A percentile compares a stretch with the other conserved stretches of the same genome.
These are phyloP conservation scores for Steccherinum ochraceum DNA, from an alignment of 768 basidiomycete genomes.

Conservation along the genomic window DNA sequence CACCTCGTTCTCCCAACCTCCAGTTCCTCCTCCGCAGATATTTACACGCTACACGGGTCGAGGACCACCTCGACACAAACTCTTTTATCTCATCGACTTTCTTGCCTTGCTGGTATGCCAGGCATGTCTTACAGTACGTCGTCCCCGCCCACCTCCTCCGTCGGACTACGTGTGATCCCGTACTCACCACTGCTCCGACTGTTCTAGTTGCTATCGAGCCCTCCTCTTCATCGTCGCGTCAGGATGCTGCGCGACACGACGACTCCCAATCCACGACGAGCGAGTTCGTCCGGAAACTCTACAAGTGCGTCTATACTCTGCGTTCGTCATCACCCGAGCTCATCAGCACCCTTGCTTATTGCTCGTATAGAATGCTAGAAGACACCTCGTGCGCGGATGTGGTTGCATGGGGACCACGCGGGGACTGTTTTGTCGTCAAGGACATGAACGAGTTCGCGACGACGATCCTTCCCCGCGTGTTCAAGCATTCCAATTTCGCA, in stretches of 20 bases:
- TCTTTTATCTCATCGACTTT: background rate
- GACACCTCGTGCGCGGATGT: slow-evolving; percentile 64
- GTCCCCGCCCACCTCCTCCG: too few species aligned
- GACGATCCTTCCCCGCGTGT: slow-evolving; percentile 79
- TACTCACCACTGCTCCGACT: too few species aligned
- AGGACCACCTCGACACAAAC: background rate
- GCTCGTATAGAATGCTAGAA: slow-evolving; percentile 69
- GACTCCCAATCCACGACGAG: slow-evolving; percentile 44
- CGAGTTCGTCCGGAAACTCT: slow-evolving; percentile 91
- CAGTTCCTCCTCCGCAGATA: background rate
- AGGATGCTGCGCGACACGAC: background rate
- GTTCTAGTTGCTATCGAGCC: background rate
- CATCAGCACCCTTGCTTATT: background rate
- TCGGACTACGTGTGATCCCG: too few species aligned
- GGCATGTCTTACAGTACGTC: background rate
- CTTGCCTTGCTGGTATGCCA: background rate
- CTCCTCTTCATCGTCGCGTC: background rate
- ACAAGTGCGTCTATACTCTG: slow-evolving; percentile 51
- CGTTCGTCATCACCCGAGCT: background rate
- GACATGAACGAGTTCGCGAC: slow-evolving; percentile 97
- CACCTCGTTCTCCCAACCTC: background rate
- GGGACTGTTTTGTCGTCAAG: slow-evolving; percentile 90
- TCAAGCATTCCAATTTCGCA: slow-evolving; percentile 93
- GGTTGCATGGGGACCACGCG: slow-evolving; percentile 76
- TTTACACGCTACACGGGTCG: background rate